These are phyloP conservation scores for Monilinia fructigena DNA, from an alignment of 2,329 filamentous ascomycete genomes.

Conservation along the genomic window DNA sequence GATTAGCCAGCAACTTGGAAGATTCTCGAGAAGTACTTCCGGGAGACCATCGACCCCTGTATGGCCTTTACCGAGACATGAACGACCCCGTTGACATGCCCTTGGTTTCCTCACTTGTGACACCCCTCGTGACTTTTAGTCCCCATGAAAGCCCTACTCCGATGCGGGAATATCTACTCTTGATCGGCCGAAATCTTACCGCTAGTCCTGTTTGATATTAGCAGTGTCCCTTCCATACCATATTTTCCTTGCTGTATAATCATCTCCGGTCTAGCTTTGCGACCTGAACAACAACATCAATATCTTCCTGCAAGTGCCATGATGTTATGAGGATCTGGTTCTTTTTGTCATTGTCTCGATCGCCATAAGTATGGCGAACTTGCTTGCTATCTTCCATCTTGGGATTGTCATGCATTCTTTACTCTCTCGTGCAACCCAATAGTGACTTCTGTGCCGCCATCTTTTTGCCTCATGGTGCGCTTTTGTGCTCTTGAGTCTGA, in stretches of 20 bases:
- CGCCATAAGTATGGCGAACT: constrained; percentile 8
- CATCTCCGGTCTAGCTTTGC: not conserved
- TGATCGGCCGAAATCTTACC: not conserved
- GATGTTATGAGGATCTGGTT: not conserved
- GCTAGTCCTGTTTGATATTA: not conserved
- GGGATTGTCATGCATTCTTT: not conserved
- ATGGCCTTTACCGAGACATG: constrained; percentile 3
- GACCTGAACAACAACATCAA: not conserved
- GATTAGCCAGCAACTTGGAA: constrained; percentile 6
- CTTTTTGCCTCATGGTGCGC: not conserved
- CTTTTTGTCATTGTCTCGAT: not conserved
- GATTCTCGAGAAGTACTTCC: not conserved
- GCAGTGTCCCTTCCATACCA: not conserved
- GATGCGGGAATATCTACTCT: not conserved
- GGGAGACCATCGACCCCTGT: not conserved
- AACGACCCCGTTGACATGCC: not conserved
- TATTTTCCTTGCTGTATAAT: not conserved
- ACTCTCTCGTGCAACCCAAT: not conserved
- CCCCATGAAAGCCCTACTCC: not conserved
- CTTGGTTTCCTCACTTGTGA: not conserved
- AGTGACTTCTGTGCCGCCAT: not conserved
- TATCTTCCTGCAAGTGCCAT: not conserved
- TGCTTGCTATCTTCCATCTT: not conserved
- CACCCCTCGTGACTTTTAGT: not conserved
- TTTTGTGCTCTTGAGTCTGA: not conserved